phyloP scores from a whole-genome alignment of 345 rosid genomes.

The Psidium guajava region DNA sequence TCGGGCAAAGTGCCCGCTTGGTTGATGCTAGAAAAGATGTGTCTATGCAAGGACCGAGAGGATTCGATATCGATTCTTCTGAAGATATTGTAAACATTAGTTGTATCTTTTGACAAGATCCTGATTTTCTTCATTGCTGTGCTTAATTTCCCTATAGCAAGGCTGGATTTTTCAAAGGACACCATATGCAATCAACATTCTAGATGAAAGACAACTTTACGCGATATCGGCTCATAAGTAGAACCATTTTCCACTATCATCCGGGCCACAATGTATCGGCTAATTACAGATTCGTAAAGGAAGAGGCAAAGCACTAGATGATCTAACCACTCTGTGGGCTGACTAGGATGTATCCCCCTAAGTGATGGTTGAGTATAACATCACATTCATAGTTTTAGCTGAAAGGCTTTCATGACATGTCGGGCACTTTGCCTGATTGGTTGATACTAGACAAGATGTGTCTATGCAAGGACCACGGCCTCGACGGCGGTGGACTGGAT shows the following conservation, averaged over 20 bases:
- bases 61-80: neutral
- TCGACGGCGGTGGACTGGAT: slow-evolving; percentile 44
- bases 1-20: neutral
- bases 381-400: neutral
- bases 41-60: slow-evolving; percentile 40
- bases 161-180: neutral
- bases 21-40: neutral
- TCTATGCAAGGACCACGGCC: slow-evolving; percentile 56
- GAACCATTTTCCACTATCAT: neutral
- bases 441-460: neutral
- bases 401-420: neutral
- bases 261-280: neutral
- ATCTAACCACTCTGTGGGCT: neutral
- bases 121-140: neutral
- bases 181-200: neutral
- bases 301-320: neutral
- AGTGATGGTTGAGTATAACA: neutral
- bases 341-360: neutral
- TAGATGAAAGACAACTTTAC: neutral
- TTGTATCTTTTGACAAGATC: neutral
- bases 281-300: neutral
- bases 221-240: neutral
- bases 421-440: neutral
- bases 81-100: neutral
- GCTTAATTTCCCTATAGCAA: neutral